phyloP scores from a whole-genome alignment of 306 rosid genomes.

The Dryas drummondii region DNA sequence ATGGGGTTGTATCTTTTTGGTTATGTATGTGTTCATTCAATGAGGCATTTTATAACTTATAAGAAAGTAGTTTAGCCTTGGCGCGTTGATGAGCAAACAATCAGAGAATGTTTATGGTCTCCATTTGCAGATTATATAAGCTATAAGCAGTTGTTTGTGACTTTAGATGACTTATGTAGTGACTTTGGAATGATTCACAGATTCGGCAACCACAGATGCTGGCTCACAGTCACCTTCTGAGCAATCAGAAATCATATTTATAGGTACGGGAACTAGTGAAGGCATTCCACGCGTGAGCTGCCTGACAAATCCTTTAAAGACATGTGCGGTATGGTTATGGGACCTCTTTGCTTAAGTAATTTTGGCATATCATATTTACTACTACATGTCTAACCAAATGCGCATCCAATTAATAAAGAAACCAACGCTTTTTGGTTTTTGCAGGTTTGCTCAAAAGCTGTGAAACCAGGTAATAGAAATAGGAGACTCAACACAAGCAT shows the following conservation, averaged over 20 bases:
- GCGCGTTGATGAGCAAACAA: neutral
- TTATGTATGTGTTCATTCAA: neutral
- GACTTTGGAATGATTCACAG: constrained; percentile 38
- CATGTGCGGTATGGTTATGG: constrained; percentile 54
- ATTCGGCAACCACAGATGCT: constrained; percentile 35
- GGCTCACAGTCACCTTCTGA: constrained; percentile 30
- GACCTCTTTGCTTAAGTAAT: constrained; percentile 8
- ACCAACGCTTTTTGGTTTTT: constrained; percentile 15
- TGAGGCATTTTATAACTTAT: neutral
- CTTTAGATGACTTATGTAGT: constrained; percentile 23
- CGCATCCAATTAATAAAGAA: constrained; percentile 11
- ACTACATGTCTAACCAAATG: constrained; percentile 14
- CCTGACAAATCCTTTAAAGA: constrained; percentile 68
- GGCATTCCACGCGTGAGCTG: constrained; percentile 94
- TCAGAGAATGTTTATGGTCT: constrained; percentile 17
- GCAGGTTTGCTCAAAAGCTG: constrained; percentile 80
- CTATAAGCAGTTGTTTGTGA: constrained; percentile 1
- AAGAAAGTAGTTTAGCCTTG: neutral
- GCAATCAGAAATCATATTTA: constrained; percentile 61
- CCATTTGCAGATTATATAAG: neutral
- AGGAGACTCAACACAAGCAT: constrained; percentile 90
- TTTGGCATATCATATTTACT: neutral
- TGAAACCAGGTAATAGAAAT: constrained; percentile 67
- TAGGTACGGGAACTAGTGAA: constrained; percentile 97
- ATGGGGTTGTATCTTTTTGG: neutral